Evolutionary conservation across 352 stramenopile species (phyloP).

Genomic region (Phytophthora colocasiae): DNA sequence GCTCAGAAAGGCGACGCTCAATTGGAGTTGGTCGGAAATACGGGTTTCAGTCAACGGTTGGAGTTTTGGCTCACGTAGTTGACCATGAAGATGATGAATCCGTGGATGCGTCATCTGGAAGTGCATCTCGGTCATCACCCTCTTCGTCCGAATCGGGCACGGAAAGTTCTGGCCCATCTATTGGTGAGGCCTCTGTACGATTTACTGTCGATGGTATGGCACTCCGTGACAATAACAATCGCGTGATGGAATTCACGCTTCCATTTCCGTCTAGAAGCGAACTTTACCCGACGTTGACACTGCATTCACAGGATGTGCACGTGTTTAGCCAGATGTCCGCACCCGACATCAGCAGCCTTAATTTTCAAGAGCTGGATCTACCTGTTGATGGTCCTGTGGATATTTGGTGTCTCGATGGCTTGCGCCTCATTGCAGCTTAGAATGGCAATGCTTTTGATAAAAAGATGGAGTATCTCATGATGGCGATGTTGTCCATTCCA

Average conservation of each 20-base stretch:
- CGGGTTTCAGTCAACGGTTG: slow-evolving; percentile 73
- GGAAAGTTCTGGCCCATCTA: slow-evolving; percentile 19
- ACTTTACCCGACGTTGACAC: slow-evolving; percentile 84
- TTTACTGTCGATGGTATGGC: slow-evolving; percentile 77
- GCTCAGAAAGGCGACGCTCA: slow-evolving; percentile 63
- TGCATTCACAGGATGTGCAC: slow-evolving; percentile 84
- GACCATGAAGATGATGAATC: slow-evolving; percentile 39
- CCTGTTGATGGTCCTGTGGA: slow-evolving; percentile 37
- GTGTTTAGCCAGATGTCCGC: slow-evolving; percentile 84
- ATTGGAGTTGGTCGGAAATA: slow-evolving; percentile 63
- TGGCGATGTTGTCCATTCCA: slow-evolving; percentile 29
- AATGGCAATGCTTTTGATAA: slow-evolving; percentile 21
- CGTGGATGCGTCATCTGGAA: slow-evolving; percentile 11
- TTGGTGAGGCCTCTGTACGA: slow-evolving; percentile 56
- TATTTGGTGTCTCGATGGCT: slow-evolving; percentile 81
- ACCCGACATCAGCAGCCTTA: slow-evolving; percentile 62
- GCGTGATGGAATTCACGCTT: slow-evolving; percentile 68
- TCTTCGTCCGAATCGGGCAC: slow-evolving; percentile 20
- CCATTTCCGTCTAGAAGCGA: slow-evolving; percentile 68
- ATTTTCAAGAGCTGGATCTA: slow-evolving; percentile 65
- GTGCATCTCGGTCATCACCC: slow-evolving; percentile 10
- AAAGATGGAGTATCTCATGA: slow-evolving; percentile 17
- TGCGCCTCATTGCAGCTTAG: slow-evolving; percentile 43
- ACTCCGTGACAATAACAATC: slow-evolving; percentile 60
- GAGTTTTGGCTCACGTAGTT: slow-evolving; percentile 71